Conservation (phyloP, 192 early-diverging fungal species). For the Jimgerdemannia flammicorona region DNA sequence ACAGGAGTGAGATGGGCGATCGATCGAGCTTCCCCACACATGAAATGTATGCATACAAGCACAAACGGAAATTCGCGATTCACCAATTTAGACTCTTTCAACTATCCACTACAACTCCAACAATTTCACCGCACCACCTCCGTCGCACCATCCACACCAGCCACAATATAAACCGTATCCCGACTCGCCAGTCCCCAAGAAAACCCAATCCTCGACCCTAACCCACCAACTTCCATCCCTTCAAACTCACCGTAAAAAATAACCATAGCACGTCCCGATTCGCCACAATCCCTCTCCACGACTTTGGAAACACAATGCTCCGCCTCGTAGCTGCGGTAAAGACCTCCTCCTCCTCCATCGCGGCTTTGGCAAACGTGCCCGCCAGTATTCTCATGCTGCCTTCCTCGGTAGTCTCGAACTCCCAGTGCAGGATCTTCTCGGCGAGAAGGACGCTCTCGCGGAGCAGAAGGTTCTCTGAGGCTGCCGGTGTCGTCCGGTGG, state of each 20-base stretch:
- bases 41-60: too few relatives aligned
- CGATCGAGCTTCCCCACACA: too few relatives aligned
- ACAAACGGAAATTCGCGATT: too few relatives aligned
- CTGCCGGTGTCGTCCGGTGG: not conserved
- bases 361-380: slow-evolving; percentile 12
- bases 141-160: too few relatives aligned
- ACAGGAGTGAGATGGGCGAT: not conserved
- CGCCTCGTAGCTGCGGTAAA: slow-evolving; percentile 19
- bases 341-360: not conserved
- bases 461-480: slow-evolving; percentile 24
- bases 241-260: slow-evolving; percentile 58
- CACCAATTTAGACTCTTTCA: not conserved
- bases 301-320: slow-evolving; percentile 31
- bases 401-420: slow-evolving; percentile 28
- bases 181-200: too few relatives aligned
- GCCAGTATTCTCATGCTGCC: slow-evolving; percentile 3
- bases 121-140: too few relatives aligned
- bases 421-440: slow-evolving; percentile 54
- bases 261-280: slow-evolving; percentile 55
- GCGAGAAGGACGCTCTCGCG: slow-evolving; percentile 21
- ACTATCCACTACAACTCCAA: too few relatives aligned
- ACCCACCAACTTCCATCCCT: not conserved
- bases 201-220: not conserved
- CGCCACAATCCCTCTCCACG: slow-evolving; percentile 51
- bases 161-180: too few relatives aligned